Percentiles rank a stretch among this genome's conserved stretches.
These are phyloP conservation scores for Saturnispora mendoncae DNA, from an alignment of 805 yeast species.

Conservation along the genomic window DNA sequence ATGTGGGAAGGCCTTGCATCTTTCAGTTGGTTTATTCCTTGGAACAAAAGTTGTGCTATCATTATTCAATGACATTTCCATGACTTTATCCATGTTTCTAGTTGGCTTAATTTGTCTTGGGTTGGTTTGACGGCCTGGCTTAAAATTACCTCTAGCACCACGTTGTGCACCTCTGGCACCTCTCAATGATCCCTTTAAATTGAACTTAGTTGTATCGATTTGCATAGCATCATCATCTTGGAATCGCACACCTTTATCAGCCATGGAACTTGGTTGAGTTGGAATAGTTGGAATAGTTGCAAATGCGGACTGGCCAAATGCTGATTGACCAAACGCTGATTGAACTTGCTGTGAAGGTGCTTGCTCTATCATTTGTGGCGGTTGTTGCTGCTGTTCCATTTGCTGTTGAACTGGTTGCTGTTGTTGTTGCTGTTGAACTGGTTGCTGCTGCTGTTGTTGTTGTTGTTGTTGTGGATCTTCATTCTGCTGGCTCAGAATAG, in stretches of 20 bases:
- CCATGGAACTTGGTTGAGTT: constrained; percentile 8
- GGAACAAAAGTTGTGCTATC: constrained; percentile 31
- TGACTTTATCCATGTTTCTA: constrained; percentile 11
- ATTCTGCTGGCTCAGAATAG: constrained; percentile 36
- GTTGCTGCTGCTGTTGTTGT: constrained; percentile 16
- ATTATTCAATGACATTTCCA: constrained; percentile 29
- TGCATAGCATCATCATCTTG: constrained; percentile 22
- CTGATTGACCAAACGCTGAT: constrained; percentile 4
- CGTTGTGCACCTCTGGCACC: constrained; percentile 1
- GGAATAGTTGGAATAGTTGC: constrained; percentile 9
- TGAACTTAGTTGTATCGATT: constrained; percentile 6
- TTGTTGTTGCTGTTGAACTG: constrained; percentile 15
- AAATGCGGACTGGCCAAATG: constrained; percentile 7
- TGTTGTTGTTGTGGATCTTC: constrained; percentile 14
- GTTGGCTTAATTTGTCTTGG: constrained; percentile 4
- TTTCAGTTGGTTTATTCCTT: constrained; percentile 42
- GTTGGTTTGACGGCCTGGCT: constrained; percentile 5
- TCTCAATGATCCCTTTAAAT: constrained; percentile 4
- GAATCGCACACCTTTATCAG: constrained; percentile 24
- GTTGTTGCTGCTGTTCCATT: constrained; percentile 12
- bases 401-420: constrained; percentile 18
- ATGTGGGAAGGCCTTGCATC: constrained; percentile 66
- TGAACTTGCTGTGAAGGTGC: constrained; percentile 4
- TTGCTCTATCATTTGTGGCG: not conserved
- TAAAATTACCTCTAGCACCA: constrained; percentile 8